Conservation (phyloP, 2,329 filamentous ascomycete genomes). For the Monilinia vaccinii-corymbosi region DNA sequence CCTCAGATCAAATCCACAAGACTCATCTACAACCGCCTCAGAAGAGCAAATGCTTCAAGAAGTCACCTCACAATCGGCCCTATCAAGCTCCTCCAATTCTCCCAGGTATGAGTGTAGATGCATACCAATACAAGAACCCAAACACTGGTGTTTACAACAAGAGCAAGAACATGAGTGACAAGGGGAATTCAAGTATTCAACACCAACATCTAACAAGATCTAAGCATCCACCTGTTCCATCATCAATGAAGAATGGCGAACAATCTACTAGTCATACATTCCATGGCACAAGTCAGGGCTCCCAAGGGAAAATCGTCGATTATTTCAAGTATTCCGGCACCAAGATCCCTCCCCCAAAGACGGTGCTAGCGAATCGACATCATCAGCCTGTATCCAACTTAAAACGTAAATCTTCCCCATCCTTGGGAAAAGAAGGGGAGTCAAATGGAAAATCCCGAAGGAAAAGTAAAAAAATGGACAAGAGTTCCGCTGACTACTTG, state of each 20-base stretch:
- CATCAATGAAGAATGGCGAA: neutral
- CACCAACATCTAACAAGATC: neutral
- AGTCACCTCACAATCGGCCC: neutral
- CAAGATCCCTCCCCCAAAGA: neutral
- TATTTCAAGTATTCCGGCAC: neutral
- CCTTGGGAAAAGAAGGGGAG: neutral
- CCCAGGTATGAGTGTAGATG: conserved; percentile 3
- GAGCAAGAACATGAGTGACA: neutral
- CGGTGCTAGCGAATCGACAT: neutral
- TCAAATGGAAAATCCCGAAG: neutral
- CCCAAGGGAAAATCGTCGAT: neutral
- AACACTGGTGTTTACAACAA: neutral
- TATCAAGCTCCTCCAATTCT: conserved; percentile 7
- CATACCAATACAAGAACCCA: neutral
- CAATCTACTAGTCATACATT: neutral
- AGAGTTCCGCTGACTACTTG: neutral
- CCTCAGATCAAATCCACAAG: neutral
- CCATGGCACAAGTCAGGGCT: neutral
- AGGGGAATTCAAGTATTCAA: too few relatives aligned
- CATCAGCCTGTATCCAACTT: neutral
- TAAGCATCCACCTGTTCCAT: neutral
- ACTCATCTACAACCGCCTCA: neutral
- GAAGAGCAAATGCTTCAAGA: neutral
- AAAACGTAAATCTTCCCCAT: neutral
- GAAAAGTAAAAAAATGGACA: neutral